A percentile compares a stretch with the other conserved stretches of the same genome.
Evolutionary conservation across 164 flowering plant species (phyloP).

Genomic region (Dillenia turbinata): DNA sequence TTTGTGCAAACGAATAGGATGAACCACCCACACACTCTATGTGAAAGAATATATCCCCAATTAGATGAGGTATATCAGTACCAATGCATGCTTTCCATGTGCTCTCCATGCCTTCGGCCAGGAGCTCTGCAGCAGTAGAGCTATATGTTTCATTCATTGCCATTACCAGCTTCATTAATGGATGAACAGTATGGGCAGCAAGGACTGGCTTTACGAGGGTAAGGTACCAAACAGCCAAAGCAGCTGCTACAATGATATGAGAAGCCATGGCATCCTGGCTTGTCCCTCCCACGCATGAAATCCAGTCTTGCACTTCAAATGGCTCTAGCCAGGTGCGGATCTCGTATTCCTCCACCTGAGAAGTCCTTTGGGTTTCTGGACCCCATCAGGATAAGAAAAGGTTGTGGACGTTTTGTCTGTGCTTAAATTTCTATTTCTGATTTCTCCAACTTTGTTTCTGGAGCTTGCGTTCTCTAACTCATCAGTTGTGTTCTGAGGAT

Average conservation of each 20-base stretch:
- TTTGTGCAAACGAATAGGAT: slow-evolving; percentile 32
- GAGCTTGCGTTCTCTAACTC: slow-evolving; percentile 19
- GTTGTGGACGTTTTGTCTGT: slow-evolving; percentile 17
- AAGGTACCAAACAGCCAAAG: slow-evolving; percentile 91
- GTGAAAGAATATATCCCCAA: slow-evolving; percentile 86
- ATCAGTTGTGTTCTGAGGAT: slow-evolving; percentile 34
- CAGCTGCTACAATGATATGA: slow-evolving; percentile 93
- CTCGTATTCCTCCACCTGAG: slow-evolving; percentile 42
- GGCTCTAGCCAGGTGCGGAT: slow-evolving; percentile 84
- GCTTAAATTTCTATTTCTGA: slow-evolving; percentile 7
- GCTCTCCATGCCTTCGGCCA: slow-evolving; percentile 95
- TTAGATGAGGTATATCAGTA: slow-evolving; percentile 73
- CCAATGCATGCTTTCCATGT: slow-evolving; percentile 82
- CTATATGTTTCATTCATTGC: slow-evolving; percentile 88
- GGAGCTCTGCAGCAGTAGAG: slow-evolving; percentile 91
- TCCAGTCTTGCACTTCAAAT: slow-evolving; percentile 90
- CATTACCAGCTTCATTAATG: slow-evolving; percentile 84
- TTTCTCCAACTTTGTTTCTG: slow-evolving; percentile 18
- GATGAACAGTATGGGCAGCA: slow-evolving; percentile 63
- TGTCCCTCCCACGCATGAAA: slow-evolving; percentile 94
- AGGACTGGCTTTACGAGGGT: slow-evolving; percentile 79
- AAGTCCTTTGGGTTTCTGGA: slow-evolving; percentile 20
- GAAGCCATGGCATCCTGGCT: slow-evolving; percentile 97
- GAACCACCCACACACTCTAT: slow-evolving; percentile 82
- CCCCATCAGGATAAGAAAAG: slow-evolving; percentile 11